Evolutionary conservation across 805 yeast species (phyloP), one percentile per base, ranked within the genome.

Genomic region (Jamesozyma spencerorum): DNA sequence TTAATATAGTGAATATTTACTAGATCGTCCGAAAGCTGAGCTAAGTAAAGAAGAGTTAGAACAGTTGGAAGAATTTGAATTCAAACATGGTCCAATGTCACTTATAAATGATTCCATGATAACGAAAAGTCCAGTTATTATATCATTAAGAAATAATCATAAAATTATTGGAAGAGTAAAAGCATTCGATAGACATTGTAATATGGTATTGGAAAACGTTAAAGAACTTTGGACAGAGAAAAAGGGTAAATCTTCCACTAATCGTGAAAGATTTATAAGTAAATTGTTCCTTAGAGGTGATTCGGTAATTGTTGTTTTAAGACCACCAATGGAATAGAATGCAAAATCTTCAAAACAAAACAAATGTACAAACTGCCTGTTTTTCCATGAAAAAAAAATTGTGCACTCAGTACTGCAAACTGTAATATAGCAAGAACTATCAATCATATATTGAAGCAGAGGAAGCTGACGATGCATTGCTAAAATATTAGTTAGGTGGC

Each of bases 151-250:
- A 55, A 92, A 92, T 60, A 88, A 90, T 61, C 96, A 88, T 58
- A 92, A 92, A 63, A 70, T 92, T 31, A 73, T 92, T 24, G 95
- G 88, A 2, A 77, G 85, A 49, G 92, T 92, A 38, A 84, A 84
- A 55, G 97, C 97, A 0, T 92, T 87, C 61, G 99, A 92, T 60
- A 79, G 95, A 57, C 99, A 92, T 63, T 82, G 95, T 47, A 92
- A 92, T 62, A 76, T 92, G 83, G 81, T 92, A 8, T 66, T 92
- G 44, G 95, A 85, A 55, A 85, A 87, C 53, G 97, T 90, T 28
- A 86, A 84, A 59, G 98, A 92, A 57, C 68, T 82, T 37, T 68
- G 77, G 50, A 76, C 78, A 38, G 94, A 92, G 5, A 82, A 81
- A 54, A 77, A 75, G 49, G 80, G 81, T 40, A 77, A 81, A 51